A percentile compares a stretch with the other conserved stretches of the same genome.
Conservation (phyloP, 2,329 filamentous ascomycete genomes). For the Aspergillus ochraceus region DNA sequence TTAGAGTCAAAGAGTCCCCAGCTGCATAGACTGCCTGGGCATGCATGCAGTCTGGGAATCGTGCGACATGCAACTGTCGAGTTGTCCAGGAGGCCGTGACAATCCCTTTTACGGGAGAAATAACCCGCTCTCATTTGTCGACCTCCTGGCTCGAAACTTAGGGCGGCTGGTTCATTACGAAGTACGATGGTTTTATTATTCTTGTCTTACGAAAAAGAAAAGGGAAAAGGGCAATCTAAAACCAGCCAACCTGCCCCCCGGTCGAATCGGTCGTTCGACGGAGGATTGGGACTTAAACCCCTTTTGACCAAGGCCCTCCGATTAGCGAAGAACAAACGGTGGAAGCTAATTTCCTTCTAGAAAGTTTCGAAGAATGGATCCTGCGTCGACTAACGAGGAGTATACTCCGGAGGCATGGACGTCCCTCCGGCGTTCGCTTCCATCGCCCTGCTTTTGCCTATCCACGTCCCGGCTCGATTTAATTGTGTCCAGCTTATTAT, state of each 20-base stretch:
- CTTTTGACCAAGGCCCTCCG: constrained; percentile 14
- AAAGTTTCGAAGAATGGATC: constrained; percentile 29
- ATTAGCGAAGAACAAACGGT: constrained; percentile 24
- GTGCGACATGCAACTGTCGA: constrained; percentile 12
- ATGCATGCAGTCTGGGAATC: constrained; percentile 9
- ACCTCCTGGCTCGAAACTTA: constrained; percentile 9
- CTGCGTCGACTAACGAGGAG: background rate
- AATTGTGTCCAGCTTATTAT: background rate
- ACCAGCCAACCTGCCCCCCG: background rate
- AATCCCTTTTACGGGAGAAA: background rate
- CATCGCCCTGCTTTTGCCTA: background rate
- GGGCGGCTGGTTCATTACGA: background rate
- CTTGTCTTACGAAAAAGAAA: background rate
- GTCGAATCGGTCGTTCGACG: constrained; percentile 7
- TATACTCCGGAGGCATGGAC: constrained; percentile 1
- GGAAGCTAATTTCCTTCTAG: constrained; percentile 37
- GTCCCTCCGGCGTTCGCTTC: background rate
- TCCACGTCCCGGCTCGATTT: background rate
- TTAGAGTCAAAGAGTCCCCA: background rate
- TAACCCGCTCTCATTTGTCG: constrained; percentile 1
- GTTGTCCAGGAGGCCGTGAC: background rate
- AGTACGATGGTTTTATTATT: background rate
- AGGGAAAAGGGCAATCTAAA: background rate
- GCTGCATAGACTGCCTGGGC: background rate
- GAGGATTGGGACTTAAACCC: constrained; percentile 8